Evolutionary conservation across 176 grass and related monocot species (phyloP).

Genomic region (Lolium rigidum): DNA sequence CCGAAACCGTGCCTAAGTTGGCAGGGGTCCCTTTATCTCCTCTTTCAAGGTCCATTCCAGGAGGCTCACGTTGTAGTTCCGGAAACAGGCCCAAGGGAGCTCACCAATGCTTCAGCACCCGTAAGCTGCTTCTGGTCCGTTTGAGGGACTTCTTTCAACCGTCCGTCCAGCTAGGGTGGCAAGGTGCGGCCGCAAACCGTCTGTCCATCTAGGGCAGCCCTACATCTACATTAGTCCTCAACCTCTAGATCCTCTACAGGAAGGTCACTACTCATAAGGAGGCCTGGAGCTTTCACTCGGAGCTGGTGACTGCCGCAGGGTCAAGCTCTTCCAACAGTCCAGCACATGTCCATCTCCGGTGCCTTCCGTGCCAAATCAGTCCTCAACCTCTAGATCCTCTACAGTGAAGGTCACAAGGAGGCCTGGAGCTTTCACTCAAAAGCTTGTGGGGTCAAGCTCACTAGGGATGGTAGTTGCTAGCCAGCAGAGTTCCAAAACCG

Average conservation of each 20-base stretch:
- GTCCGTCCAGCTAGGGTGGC: not conserved
- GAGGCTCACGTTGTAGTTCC: not conserved
- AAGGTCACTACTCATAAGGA: too few relatives aligned
- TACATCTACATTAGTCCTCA: too few relatives aligned
- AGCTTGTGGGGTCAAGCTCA: not conserved
- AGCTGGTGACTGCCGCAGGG: too few relatives aligned
- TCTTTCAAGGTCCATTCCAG: not conserved
- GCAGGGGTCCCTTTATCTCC: not conserved
- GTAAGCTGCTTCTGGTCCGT: not conserved
- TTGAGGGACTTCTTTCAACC: not conserved
- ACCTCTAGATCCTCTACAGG: too few relatives aligned
- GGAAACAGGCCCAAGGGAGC: not conserved
- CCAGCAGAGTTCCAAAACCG: not conserved
- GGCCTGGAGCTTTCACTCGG: too few relatives aligned
- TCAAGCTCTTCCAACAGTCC: not conserved
- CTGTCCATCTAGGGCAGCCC: too few relatives aligned
- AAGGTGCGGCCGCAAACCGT: too few relatives aligned
- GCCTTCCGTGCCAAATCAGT: not conserved
- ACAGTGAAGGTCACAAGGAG: too few relatives aligned
- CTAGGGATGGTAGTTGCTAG: not conserved
- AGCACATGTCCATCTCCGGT: not conserved
- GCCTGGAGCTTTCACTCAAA: too few relatives aligned
- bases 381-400: not conserved
- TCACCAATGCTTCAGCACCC: not conserved
- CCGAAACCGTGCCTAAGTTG: not conserved